phyloP scores from a whole-genome alignment of 106 monocot genomes.

The Acorus calamus region DNA sequence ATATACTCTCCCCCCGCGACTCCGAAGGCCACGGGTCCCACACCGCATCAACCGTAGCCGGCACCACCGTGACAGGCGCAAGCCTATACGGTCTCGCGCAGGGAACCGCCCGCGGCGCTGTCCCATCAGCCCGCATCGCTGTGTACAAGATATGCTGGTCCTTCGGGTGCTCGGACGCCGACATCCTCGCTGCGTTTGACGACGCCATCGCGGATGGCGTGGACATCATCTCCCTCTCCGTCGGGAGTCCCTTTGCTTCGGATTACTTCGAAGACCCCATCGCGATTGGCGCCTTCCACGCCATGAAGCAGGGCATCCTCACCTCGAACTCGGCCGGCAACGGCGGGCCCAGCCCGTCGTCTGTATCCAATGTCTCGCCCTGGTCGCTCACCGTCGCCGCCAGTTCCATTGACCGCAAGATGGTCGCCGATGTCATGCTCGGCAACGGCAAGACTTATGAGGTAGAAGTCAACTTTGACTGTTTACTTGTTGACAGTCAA shows the following conservation, averaged over 20 bases:
- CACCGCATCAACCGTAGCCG: neutral
- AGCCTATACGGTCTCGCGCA: constrained; percentile 5
- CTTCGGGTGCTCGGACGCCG: neutral
- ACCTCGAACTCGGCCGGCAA: constrained; percentile 29
- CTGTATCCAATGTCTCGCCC: constrained; percentile 20
- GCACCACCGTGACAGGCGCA: neutral
- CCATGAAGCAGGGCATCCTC: constrained; percentile 27
- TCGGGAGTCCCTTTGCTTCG: neutral
- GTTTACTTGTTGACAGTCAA: too few relatives aligned
- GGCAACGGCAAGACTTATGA: constrained; percentile 4
- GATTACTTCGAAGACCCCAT: constrained; percentile 15
- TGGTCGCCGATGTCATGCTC: neutral
- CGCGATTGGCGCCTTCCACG: constrained; percentile 33
- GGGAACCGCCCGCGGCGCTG: constrained; percentile 7
- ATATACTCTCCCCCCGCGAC: neutral
- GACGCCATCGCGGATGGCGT: constrained; percentile 38
- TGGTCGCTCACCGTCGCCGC: constrained; percentile 35
- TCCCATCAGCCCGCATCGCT: constrained; percentile 8
- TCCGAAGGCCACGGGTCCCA: neutral
- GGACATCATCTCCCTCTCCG: constrained; percentile 22
- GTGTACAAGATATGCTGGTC: constrained; percentile 11
- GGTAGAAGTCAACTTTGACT: neutral
- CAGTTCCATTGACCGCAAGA: constrained; percentile 21
- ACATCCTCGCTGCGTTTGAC: constrained; percentile 28
- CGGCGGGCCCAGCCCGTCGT: constrained; percentile 5